phyloP scores from a whole-genome alignment of 2,329 filamentous ascomycete species.

The Tolypocladium guangdongense region DNA sequence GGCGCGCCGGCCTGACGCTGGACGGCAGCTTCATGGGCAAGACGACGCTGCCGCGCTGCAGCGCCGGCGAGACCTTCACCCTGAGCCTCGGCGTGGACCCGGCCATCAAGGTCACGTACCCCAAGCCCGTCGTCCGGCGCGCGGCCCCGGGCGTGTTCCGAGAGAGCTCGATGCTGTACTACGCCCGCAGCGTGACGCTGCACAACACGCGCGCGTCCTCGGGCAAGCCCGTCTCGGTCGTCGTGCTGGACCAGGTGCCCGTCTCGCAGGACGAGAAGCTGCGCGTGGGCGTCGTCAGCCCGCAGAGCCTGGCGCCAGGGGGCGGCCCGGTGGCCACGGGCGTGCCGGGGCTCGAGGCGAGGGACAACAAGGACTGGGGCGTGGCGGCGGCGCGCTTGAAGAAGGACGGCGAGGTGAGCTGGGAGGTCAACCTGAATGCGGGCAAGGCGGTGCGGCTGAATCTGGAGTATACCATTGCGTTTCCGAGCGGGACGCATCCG shows the following conservation, averaged over 20 bases:
- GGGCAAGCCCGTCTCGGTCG: constrained; percentile 28
- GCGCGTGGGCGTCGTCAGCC: constrained; percentile 34
- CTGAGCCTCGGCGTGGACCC: constrained; percentile 47
- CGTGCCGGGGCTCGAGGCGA: constrained; percentile 9
- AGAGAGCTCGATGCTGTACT: constrained; percentile 33
- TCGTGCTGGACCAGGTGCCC: constrained; percentile 46
- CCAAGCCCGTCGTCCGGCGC: constrained; percentile 39
- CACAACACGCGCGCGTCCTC: constrained; percentile 32
- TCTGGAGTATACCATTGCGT: constrained; percentile 48
- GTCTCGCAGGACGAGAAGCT: constrained; percentile 46
- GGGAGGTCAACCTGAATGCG: constrained; percentile 43
- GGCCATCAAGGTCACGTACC: constrained; percentile 39
- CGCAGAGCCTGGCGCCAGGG: constrained; percentile 30
- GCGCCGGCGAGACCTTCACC: constrained; percentile 37
- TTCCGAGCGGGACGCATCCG: constrained; percentile 34
- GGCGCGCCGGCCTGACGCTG: constrained; percentile 41
- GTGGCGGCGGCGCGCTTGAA: constrained; percentile 35
- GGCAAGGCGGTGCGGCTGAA: constrained; percentile 40
- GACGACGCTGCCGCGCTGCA: constrained; percentile 39
- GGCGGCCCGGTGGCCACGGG: constrained; percentile 25
- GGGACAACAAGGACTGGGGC: constrained; percentile 31
- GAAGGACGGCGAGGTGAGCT: constrained; percentile 44
- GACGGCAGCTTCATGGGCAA: constrained; percentile 48
- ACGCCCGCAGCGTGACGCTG: constrained; percentile 33
- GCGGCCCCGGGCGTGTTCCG: constrained; percentile 36